These are phyloP conservation scores for Canariomyces notabilis DNA, from an alignment of 2,329 filamentous ascomycete genomes.

Conservation along the genomic window DNA sequence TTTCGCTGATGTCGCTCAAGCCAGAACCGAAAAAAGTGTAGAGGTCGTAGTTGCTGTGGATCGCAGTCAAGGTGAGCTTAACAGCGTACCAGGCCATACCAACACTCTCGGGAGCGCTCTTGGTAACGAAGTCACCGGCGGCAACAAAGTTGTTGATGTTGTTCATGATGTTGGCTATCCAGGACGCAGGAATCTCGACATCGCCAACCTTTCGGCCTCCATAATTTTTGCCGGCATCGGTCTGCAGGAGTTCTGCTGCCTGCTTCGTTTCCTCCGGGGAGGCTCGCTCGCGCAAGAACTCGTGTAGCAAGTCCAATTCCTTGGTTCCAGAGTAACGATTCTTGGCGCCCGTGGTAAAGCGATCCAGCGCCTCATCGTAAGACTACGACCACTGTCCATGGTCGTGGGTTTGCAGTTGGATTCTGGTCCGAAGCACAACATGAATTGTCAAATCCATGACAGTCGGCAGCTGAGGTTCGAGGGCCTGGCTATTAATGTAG, in stretches of 20 bases:
- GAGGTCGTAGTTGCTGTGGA: slow-evolving; percentile 25
- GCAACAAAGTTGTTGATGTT: slow-evolving; percentile 23
- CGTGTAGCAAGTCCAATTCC: slow-evolving; percentile 14
- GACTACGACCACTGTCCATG: too few species aligned
- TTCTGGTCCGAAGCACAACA: too few species aligned
- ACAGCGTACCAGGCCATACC: slow-evolving; percentile 24
- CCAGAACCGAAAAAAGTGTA: slow-evolving; percentile 24
- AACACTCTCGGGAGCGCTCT: slow-evolving; percentile 22
- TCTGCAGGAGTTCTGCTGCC: slow-evolving; percentile 16
- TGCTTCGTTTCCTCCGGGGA: slow-evolving; percentile 18
- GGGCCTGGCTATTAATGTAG: too few species aligned
- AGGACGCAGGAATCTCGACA: slow-evolving; percentile 19
- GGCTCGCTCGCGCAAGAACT: slow-evolving; percentile 17
- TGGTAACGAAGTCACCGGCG: slow-evolving; percentile 18
- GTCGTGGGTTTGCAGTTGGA: too few species aligned
- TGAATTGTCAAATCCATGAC: too few species aligned
- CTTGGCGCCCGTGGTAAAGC: slow-evolving; percentile 15
- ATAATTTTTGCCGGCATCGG: slow-evolving; percentile 20
- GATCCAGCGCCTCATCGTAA: slow-evolving; percentile 19
- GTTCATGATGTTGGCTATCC: slow-evolving; percentile 22
- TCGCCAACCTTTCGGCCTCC: slow-evolving; percentile 18
- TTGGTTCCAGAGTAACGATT: slow-evolving; percentile 12
- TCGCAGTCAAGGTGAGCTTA: slow-evolving; percentile 21
- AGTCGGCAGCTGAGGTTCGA: too few species aligned
- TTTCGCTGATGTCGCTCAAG: slow-evolving; percentile 23